phyloP scores from a whole-genome alignment of 805 yeast species.

The Candida taoyuanica region DNA sequence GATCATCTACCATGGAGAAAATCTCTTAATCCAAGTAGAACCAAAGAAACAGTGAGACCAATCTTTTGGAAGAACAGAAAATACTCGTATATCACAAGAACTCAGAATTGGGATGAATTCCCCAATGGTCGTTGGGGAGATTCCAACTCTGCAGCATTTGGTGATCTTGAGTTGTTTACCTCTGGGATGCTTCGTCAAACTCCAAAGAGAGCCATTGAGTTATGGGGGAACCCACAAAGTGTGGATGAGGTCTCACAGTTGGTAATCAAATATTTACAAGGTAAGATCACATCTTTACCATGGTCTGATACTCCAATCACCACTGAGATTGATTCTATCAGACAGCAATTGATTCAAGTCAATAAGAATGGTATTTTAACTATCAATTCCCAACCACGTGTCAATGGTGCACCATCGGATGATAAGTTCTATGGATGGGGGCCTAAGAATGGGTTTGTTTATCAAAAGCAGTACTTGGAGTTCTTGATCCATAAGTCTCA shows the following conservation, averaged over 20 bases:
- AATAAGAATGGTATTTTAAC: conserved; percentile 71
- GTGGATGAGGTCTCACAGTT: conserved; percentile 57
- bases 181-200: conserved; percentile 79
- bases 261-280: conserved; percentile 64
- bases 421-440: conserved; percentile 96
- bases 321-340: conserved; percentile 64
- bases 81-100: conserved; percentile 81
- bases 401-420: conserved; percentile 70
- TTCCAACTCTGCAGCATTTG: conserved; percentile 95
- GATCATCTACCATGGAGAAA: conserved; percentile 81
- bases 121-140: conserved; percentile 99
- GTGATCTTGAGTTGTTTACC: conserved; percentile 80
- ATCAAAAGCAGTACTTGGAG: conserved; percentile 91
- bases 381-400: conserved; percentile 90
- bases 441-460: conserved; percentile 80
- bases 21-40: conserved; percentile 75
- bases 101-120: conserved; percentile 95
- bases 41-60: conserved; percentile 81
- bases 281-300: conserved; percentile 72
- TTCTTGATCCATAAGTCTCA: conserved; percentile 62
- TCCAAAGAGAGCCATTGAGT: conserved; percentile 68
- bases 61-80: conserved; percentile 96
- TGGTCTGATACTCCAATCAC: conserved; percentile 94
- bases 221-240: conserved; percentile 82
- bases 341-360: conserved; percentile 52